Conservation (phyloP, 228 moss, liverwort and hornwort species). For the Sphagnum fallax region DNA sequence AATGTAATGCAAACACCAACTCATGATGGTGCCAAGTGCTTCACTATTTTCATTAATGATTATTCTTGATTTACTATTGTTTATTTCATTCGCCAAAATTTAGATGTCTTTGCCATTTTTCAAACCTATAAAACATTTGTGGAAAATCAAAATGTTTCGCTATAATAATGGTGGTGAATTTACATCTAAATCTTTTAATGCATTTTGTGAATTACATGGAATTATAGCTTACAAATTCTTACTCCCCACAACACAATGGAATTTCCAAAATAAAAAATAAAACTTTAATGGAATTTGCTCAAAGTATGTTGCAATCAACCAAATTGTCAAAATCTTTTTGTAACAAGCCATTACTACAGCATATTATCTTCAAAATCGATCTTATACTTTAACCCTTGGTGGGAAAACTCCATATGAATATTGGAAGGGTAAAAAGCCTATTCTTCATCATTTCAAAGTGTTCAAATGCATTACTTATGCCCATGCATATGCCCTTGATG, state of each 20-base stretch:
- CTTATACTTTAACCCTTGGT: not conserved
- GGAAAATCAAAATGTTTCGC: not conserved
- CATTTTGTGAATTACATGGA: not conserved
- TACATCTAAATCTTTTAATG: not conserved
- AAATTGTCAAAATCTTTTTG: not conserved
- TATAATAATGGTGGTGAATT: not conserved
- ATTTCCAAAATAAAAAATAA: not conserved
- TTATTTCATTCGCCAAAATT: constrained; percentile 6
- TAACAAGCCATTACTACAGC: not conserved
- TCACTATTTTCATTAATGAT: constrained; percentile 1
- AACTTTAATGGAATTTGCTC: not conserved
- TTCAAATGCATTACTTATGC: constrained; percentile 1
- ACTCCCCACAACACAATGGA: not conserved
- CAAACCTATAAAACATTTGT: not conserved
- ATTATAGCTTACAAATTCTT: not conserved
- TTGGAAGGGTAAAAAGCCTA: not conserved
- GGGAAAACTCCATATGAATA: not conserved
- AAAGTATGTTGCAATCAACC: not conserved
- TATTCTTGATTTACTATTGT: not conserved
- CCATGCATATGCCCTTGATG: constrained; percentile 2
- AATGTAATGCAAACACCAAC: not conserved
- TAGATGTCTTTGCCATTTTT: not conserved
- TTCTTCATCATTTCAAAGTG: not conserved
- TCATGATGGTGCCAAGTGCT: not conserved
- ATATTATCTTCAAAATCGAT: not conserved